Evolutionary conservation across 768 basidiomycete genomes (phyloP).

Genomic region (Pluteus cervinus): DNA sequence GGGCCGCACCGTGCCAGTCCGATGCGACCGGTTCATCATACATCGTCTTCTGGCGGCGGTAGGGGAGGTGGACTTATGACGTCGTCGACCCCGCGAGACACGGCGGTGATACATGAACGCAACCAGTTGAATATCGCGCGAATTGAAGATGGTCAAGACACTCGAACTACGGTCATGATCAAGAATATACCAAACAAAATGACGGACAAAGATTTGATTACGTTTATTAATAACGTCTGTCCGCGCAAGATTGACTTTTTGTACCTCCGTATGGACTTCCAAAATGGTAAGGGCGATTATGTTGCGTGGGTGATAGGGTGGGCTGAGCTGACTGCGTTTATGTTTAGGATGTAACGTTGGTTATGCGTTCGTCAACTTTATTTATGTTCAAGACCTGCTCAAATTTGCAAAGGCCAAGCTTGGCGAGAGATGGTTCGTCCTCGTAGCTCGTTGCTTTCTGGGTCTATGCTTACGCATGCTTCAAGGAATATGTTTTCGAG

Average conservation of each 20-base stretch:
- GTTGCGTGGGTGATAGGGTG: conserved; percentile 2
- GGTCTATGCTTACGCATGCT: conserved; percentile 1
- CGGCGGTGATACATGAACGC: conserved; percentile 20
- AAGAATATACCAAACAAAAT: conserved; percentile 94
- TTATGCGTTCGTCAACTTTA: conserved; percentile 90
- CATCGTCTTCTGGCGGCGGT: too few relatives aligned
- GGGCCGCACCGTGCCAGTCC: too few relatives aligned
- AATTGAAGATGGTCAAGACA: conserved; percentile 76
- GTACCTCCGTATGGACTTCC: conserved; percentile 83
- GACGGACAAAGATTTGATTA: conserved; percentile 66
- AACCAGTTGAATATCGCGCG: conserved; percentile 56
- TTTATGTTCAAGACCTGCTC: conserved; percentile 69
- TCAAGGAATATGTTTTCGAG: conserved; percentile 87
- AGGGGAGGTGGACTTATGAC: too few relatives aligned
- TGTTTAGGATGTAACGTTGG: conserved; percentile 68
- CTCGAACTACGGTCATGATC: conserved; percentile 82
- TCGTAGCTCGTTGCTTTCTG: not conserved
- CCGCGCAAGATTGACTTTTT: conserved; percentile 80
- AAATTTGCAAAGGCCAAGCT: conserved; percentile 67
- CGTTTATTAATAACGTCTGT: conserved; percentile 66
- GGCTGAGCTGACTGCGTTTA: conserved; percentile 2
- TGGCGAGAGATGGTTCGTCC: conserved; percentile 75
- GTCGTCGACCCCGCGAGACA: conserved; percentile 18
- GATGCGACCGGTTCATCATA: too few relatives aligned
- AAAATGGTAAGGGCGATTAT: conserved; percentile 49